Evolutionary conservation across 2,329 filamentous ascomycete genomes (phyloP).

Genomic region (Epicoccum nigrum): DNA sequence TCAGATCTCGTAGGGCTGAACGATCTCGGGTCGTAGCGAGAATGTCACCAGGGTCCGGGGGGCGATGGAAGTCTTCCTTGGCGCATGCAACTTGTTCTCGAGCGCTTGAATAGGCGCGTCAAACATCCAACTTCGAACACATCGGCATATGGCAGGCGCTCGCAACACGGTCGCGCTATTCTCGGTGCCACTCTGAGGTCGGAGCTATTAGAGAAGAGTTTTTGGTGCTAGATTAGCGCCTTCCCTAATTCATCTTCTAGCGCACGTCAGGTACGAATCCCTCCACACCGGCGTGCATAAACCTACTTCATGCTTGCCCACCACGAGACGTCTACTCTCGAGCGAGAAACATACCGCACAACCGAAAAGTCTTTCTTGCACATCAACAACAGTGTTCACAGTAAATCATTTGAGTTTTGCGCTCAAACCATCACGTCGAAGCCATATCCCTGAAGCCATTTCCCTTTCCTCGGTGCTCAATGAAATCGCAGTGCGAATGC

Average conservation of each 20-base stretch:
- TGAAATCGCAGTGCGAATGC: too few relatives aligned
- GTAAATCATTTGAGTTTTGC: too few relatives aligned
- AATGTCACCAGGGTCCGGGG: background rate
- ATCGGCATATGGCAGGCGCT: conserved; percentile 1
- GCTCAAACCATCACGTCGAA: too few relatives aligned
- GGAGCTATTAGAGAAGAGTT: background rate
- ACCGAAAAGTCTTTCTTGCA: too few relatives aligned
- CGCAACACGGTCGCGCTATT: background rate
- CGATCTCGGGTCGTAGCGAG: background rate
- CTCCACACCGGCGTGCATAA: too few relatives aligned
- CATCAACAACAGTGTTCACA: too few relatives aligned
- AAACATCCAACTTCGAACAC: background rate
- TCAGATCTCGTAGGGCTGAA: background rate
- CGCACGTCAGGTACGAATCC: too few relatives aligned
- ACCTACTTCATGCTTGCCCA: too few relatives aligned
- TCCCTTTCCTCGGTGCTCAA: too few relatives aligned
- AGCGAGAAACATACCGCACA: too few relatives aligned
- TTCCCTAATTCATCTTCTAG: background rate
- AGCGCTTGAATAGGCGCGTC: background rate
- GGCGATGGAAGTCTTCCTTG: background rate
- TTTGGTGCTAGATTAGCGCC: background rate
- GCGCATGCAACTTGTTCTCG: background rate
- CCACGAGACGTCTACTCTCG: too few relatives aligned
- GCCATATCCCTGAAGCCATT: too few relatives aligned
- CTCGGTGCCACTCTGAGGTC: background rate